phyloP scores from a whole-genome alignment of 2,329 filamentous ascomycete genomes.

The Mariannaea sp. region DNA sequence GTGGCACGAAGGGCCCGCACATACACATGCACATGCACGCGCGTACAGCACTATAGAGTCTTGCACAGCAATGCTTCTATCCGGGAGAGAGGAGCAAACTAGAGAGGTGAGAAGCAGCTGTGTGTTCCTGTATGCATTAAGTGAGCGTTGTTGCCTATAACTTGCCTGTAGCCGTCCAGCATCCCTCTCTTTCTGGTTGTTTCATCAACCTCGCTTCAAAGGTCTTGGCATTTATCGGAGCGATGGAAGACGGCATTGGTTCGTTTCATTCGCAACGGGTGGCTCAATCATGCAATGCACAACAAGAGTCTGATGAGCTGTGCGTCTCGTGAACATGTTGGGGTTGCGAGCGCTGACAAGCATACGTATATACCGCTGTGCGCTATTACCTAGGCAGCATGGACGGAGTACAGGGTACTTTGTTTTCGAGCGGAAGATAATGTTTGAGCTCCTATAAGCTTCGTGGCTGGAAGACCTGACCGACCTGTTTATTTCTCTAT shows the following conservation, averaged over 20 bases:
- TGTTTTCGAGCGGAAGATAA: no score
- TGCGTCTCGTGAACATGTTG: background rate
- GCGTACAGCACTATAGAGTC: background rate
- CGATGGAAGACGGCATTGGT: conserved; percentile 26
- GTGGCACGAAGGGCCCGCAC: conserved; percentile 20
- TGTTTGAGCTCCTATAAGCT: no score
- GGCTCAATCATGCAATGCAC: background rate
- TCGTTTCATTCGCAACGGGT: background rate
- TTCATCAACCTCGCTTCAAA: no score
- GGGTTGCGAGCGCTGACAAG: background rate
- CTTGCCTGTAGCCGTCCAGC: background rate
- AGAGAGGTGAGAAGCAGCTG: conserved; percentile 8
- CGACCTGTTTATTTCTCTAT: conserved; percentile 8
- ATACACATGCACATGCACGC: conserved; percentile 8
- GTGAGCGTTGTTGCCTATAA: conserved; percentile 6
- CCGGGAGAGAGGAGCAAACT: conserved; percentile 3
- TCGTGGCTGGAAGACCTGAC: no score
- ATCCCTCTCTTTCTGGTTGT: no score
- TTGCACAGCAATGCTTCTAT: background rate
- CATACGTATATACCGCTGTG: background rate
- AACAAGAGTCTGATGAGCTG: background rate
- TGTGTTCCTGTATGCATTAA: conserved; percentile 18
- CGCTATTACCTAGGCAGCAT: background rate
- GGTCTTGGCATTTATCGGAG: conserved; percentile 26
- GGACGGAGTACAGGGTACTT: no score